Conservation (phyloP, 345 rosid species). For the Ricinus communis region DNA sequence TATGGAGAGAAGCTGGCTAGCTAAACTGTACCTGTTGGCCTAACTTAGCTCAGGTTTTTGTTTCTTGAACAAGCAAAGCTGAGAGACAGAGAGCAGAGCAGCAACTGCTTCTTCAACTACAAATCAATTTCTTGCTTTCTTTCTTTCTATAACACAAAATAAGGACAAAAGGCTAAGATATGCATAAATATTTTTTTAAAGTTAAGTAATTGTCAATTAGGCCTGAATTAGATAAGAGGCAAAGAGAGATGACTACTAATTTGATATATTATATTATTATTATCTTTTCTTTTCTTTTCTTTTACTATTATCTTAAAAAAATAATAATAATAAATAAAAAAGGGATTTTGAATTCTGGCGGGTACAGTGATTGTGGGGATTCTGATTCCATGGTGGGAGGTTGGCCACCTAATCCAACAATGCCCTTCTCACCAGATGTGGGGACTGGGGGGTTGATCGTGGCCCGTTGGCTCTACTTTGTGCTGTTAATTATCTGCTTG, state of each 20-base stretch:
- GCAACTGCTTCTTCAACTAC: constrained; percentile 38
- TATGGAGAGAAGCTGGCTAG: constrained; percentile 41
- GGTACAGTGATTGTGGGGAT: constrained; percentile 21
- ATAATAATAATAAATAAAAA: not conserved
- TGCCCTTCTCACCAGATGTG: not conserved
- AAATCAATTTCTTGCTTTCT: no score
- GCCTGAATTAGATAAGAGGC: constrained; percentile 18
- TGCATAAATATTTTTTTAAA: no score
- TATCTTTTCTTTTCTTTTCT: no score
- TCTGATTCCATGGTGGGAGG: constrained; percentile 21
- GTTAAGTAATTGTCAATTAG: no score
- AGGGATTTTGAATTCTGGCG: constrained; percentile 36
- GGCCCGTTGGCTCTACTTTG: not conserved
- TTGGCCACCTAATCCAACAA: constrained; percentile 41
- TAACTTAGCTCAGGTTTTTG: constrained; percentile 58
- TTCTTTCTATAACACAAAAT: no score
- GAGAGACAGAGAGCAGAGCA: not conserved
- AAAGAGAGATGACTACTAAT: not conserved
- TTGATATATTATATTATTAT: not conserved
- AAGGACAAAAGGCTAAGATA: no score
- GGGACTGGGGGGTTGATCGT: not conserved
- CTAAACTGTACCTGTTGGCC: constrained; percentile 50
- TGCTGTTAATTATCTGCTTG: not conserved
- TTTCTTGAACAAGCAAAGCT: constrained; percentile 45
- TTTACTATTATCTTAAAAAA: no score